These are phyloP conservation scores for Acanthamoeba quina DNA, from an alignment of 208 protist species.

Conservation along the genomic window DNA sequence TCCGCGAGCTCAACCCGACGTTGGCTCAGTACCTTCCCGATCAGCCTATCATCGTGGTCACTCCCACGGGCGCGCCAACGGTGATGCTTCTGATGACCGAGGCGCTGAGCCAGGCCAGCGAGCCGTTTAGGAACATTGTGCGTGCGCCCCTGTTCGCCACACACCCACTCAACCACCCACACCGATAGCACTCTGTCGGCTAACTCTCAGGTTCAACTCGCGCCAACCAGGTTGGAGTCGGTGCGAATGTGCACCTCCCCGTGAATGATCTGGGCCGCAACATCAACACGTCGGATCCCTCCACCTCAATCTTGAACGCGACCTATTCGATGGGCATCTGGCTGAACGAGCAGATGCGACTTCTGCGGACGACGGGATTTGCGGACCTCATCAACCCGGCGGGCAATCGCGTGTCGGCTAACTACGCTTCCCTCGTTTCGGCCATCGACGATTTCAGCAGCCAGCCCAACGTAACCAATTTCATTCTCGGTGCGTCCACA, in stretches of 20 bases:
- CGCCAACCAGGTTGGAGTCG: background rate
- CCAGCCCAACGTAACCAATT: background rate
- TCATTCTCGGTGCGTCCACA: background rate
- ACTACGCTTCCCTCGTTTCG: background rate
- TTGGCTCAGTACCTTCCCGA: background rate
- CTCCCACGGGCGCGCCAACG: background rate
- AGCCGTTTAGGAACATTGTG: background rate
- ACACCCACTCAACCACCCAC: background rate
- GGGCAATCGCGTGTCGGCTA: constrained; percentile 11
- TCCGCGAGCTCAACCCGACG: constrained; percentile 3
- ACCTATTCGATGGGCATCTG: constrained; percentile 33
- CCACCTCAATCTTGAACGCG: background rate
- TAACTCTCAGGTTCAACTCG: background rate
- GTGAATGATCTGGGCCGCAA: constrained; percentile 10
- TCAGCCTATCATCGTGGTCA: background rate
- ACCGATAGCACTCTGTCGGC: background rate
- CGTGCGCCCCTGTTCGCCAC: background rate
- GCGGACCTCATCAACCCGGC: constrained; percentile 37
- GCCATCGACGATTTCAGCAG: constrained; percentile 41
- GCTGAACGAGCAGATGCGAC: constrained; percentile 39
- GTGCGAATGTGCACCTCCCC: background rate
- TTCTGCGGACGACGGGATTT: background rate
- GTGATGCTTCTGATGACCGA: background rate
- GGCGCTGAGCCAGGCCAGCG: background rate
- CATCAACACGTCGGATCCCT: constrained; percentile 17